phyloP scores from a whole-genome alignment of 1,284 basidiomycete species.

The Cryptococcus wingfieldii region DNA sequence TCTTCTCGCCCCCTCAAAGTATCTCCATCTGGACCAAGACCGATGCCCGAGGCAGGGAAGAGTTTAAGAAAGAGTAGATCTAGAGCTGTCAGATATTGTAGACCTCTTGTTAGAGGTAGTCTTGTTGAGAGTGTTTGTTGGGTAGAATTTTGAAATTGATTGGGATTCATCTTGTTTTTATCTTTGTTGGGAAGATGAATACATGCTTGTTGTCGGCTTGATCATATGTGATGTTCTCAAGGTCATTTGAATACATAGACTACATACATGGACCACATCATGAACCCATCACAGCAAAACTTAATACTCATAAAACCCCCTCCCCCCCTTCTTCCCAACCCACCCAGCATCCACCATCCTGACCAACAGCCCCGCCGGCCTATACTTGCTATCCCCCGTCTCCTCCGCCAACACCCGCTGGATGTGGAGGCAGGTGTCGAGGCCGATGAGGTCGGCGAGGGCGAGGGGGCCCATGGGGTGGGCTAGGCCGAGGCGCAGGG shows the following conservation, averaged over 20 bases:
- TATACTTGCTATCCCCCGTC: conserved; percentile 92
- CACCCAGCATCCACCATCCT: conserved; percentile 96
- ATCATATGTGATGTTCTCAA: neutral
- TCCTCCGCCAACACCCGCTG: conserved; percentile 83
- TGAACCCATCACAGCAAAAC: too few species aligned
- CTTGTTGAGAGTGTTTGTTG: neutral
- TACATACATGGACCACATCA: too few species aligned
- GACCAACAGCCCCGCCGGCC: conserved; percentile 83
- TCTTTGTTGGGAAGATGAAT: too few species aligned
- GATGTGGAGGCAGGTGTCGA: conserved; percentile 85
- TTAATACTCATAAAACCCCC: conserved; percentile 81
- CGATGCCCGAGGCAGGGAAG: conserved; percentile 52
- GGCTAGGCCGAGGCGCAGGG: conserved; percentile 86
- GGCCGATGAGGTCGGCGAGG: conserved; percentile 82
- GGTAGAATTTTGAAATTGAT: too few species aligned
- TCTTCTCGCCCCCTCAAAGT: conserved; percentile 51
- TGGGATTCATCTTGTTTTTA: too few species aligned
- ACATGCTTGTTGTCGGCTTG: neutral
- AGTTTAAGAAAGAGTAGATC: conserved; percentile 40
- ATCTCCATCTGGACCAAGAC: conserved; percentile 55
- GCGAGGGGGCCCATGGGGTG: conserved; percentile 93
- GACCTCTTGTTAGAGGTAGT: too few species aligned
- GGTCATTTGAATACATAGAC: neutral
- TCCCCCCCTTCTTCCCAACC: conserved; percentile 70
- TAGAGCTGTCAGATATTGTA: too few species aligned